Evolutionary conservation across 345 rosid genomes (phyloP).

Genomic region (Eucalyptus cloeziana): DNA sequence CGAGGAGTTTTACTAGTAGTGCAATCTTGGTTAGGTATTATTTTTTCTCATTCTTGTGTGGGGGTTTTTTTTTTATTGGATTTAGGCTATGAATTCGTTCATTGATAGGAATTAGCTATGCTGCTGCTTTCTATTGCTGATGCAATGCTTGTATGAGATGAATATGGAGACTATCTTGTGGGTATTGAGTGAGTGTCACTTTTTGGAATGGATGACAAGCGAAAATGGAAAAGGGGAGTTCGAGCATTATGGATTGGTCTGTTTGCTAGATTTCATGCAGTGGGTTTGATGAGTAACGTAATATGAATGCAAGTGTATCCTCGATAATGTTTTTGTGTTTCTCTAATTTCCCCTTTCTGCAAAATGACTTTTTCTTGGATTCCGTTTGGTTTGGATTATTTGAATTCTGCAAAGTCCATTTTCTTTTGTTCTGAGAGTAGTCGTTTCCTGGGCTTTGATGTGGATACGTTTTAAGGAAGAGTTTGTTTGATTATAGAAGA

Average conservation of each 20-base stretch:
- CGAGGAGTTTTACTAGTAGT: too few species aligned
- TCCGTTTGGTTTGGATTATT: neutral
- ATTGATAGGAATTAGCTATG: neutral
- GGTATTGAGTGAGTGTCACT: neutral
- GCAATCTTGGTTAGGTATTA: too few species aligned
- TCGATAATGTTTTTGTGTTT: neutral
- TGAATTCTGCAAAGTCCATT: neutral
- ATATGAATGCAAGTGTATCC: neutral
- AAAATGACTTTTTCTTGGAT: neutral
- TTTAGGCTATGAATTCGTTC: too few species aligned
- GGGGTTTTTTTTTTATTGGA: too few species aligned
- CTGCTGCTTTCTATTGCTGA: neutral
- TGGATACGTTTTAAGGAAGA: neutral
- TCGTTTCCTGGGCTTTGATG: neutral
- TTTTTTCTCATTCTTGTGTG: too few species aligned
- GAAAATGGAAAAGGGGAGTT: neutral
- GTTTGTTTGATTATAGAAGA: neutral
- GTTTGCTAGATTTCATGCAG: neutral
- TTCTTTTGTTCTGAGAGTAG: neutral
- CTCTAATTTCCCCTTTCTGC: neutral
- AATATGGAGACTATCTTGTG: neutral
- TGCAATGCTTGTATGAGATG: neutral
- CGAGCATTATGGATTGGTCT: neutral
- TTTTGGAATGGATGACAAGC: neutral
- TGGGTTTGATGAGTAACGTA: neutral